A percentile compares a stretch with the other conserved stretches of the same genome.
phyloP scores from a whole-genome alignment of 164 flowering plant genomes.

The Cinnamomum micranthum region DNA sequence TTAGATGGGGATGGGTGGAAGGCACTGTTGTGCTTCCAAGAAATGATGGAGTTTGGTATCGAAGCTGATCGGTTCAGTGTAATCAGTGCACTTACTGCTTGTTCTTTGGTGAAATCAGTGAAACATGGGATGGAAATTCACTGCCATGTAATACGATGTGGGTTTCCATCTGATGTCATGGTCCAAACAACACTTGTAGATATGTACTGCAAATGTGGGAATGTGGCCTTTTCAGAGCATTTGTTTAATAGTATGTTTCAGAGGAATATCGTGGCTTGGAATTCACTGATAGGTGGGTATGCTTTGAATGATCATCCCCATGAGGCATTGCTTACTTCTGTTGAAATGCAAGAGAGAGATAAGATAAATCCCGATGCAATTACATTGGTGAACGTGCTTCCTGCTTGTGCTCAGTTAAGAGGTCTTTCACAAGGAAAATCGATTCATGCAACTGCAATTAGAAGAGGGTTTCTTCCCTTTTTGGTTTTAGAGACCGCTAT shows the following conservation, averaged over 20 bases:
- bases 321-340: conserved; percentile 36
- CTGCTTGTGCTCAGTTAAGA: conserved; percentile 48
- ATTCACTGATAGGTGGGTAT: conserved; percentile 59
- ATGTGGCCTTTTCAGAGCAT: conserved; percentile 42
- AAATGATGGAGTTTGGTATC: conserved; percentile 36
- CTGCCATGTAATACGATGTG: conserved; percentile 24
- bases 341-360: conserved; percentile 39
- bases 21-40: conserved; percentile 31
- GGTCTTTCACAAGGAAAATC: conserved; percentile 42
- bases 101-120: conserved; percentile 28
- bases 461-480: conserved; percentile 48
- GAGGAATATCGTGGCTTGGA: conserved; percentile 48
- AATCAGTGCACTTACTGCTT: conserved; percentile 43
- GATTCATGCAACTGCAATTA: conserved; percentile 51
- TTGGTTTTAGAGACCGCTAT: conserved; percentile 56
- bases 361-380: conserved; percentile 38
- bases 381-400: conserved; percentile 59
- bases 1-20: conserved; percentile 40
- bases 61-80: conserved; percentile 41
- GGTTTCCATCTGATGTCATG: conserved; percentile 30
- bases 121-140: conserved; percentile 43
- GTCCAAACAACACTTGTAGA: conserved; percentile 57
- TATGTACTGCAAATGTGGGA: conserved; percentile 61
- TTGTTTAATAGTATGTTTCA: conserved; percentile 27
- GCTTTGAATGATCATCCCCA: conserved; percentile 24